Evolutionary conservation across 1,284 basidiomycete genomes (phyloP).

Genomic region (Phlebopus sp.): DNA sequence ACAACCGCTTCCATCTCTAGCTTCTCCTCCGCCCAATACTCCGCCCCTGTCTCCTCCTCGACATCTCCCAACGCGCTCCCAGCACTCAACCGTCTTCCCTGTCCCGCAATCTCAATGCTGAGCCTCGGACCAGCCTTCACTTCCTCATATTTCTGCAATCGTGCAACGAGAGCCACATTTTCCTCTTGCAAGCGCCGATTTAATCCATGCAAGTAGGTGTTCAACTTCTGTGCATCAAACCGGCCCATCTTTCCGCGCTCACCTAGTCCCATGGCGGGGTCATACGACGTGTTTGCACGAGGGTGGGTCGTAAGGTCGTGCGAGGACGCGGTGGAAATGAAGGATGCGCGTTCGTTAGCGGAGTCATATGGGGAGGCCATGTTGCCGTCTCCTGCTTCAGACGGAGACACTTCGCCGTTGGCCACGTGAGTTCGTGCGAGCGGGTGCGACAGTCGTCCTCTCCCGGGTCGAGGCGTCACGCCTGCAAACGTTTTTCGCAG

Average conservation of each 20-base stretch:
- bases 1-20: slow-evolving; percentile 43
- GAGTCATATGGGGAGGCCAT: slow-evolving; percentile 20
- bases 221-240: slow-evolving; percentile 80
- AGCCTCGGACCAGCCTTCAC: slow-evolving; percentile 25
- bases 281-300: slow-evolving; percentile 81
- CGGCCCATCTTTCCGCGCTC: slow-evolving; percentile 60
- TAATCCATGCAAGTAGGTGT: slow-evolving; percentile 76
- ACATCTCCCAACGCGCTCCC: slow-evolving; percentile 54
- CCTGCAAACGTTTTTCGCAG: slow-evolving; percentile 55
- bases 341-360: slow-evolving; percentile 52
- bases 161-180: slow-evolving; percentile 60
- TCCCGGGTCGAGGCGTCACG: slow-evolving; percentile 56
- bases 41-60: slow-evolving; percentile 54
- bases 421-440: slow-evolving; percentile 43
- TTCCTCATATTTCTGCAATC: slow-evolving; percentile 46
- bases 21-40: slow-evolving; percentile 66
- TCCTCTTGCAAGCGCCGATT: slow-evolving; percentile 80
- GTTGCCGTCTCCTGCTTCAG: slow-evolving; percentile 18
- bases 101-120: slow-evolving; percentile 20
- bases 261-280: slow-evolving; percentile 71
- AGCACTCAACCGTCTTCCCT: slow-evolving; percentile 46
- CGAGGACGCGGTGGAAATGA: slow-evolving; percentile 77
- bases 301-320: slow-evolving; percentile 80
- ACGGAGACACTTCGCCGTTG: slow-evolving; percentile 13
- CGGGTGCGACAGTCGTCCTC: slow-evolving; percentile 55